A percentile compares a stretch with the other conserved stretches of the same genome.
phyloP scores from a whole-genome alignment of 495 filamentous ascomycete genomes.

The Glarea lozoyensis region DNA sequence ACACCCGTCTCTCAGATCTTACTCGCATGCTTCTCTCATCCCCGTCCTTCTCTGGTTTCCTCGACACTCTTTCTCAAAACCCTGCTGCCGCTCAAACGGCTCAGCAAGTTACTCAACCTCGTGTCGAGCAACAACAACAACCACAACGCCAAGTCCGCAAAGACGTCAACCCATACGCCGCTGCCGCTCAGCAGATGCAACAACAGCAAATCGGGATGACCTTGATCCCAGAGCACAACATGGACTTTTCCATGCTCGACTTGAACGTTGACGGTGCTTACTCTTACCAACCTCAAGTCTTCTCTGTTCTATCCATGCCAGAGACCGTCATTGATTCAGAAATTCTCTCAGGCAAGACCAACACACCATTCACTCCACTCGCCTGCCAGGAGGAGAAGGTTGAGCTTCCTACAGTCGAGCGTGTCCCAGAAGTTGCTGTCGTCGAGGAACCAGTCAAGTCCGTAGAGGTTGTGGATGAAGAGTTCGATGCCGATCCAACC shows the following conservation, averaged over 20 bases:
- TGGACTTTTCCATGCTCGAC: conserved; percentile 57
- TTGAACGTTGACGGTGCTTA: conserved; percentile 40
- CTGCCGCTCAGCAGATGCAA: conserved; percentile 45
- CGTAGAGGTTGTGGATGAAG: conserved; percentile 32
- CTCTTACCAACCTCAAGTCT: conserved; percentile 69
- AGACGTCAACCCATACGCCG: conserved; percentile 54
- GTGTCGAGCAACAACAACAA: conserved; percentile 25
- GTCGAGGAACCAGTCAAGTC: conserved; percentile 23
- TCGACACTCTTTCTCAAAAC: conserved; percentile 60
- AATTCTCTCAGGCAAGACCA: conserved; percentile 58
- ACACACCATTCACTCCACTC: conserved; percentile 31
- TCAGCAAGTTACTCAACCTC: conserved; percentile 16
- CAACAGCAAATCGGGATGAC: conserved; percentile 58
- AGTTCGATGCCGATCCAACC: conserved; percentile 52
- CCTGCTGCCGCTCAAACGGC: conserved; percentile 29
- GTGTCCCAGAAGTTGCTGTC: conserved; percentile 19
- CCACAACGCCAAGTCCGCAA: conserved; percentile 45
- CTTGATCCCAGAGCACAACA: conserved; percentile 64
- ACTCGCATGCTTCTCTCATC: conserved; percentile 79
- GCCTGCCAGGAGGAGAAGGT: conserved; percentile 25
- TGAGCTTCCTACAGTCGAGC: conserved; percentile 19
- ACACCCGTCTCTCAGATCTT: conserved; percentile 65
- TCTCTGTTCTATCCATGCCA: conserved; percentile 68
- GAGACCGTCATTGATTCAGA: conserved; percentile 54
- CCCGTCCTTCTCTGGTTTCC: conserved; percentile 72